Evolutionary conservation across 306 rosid genomes (phyloP).

Genomic region (Sechiopsis laciniata): DNA sequence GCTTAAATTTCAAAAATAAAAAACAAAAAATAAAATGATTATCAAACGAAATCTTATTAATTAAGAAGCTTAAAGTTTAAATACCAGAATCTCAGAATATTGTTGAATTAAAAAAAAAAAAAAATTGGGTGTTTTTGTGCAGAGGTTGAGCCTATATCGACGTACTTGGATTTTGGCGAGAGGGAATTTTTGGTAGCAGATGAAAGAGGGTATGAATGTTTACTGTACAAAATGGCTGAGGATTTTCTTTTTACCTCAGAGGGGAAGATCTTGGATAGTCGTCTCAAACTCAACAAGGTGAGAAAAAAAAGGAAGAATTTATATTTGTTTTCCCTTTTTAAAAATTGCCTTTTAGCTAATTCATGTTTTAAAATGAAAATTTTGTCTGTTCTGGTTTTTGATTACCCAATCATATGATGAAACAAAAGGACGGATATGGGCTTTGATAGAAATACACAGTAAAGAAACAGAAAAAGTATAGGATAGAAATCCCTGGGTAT

Average conservation of each 20-base stretch:
- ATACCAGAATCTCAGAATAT: no score
- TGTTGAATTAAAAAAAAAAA: no score
- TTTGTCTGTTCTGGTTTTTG: slow-evolving; percentile 24
- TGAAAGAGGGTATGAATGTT: slow-evolving; percentile 75
- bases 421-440: background rate
- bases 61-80: no score
- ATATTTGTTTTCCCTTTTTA: no score
- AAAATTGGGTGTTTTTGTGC: slow-evolving; percentile 23
- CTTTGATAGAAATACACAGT: no score
- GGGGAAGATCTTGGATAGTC: slow-evolving; percentile 68
- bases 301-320: background rate
- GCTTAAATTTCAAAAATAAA: no score
- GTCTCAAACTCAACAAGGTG: slow-evolving; percentile 92
- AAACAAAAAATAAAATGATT: no score
- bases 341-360: background rate
- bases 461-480: slow-evolving; percentile 10
- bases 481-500: slow-evolving; percentile 8
- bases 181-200: slow-evolving; percentile 85
- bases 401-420: slow-evolving; percentile 31
- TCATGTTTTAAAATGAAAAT: slow-evolving; percentile 15
- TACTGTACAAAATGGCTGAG: slow-evolving; percentile 74
- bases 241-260: slow-evolving; percentile 67
- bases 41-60: no score
- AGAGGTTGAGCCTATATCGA: slow-evolving; percentile 96
- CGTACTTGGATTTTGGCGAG: slow-evolving; percentile 71